phyloP scores from a whole-genome alignment of 371 early-diverging fungal genomes.

The Mycotypha africana region DNA sequence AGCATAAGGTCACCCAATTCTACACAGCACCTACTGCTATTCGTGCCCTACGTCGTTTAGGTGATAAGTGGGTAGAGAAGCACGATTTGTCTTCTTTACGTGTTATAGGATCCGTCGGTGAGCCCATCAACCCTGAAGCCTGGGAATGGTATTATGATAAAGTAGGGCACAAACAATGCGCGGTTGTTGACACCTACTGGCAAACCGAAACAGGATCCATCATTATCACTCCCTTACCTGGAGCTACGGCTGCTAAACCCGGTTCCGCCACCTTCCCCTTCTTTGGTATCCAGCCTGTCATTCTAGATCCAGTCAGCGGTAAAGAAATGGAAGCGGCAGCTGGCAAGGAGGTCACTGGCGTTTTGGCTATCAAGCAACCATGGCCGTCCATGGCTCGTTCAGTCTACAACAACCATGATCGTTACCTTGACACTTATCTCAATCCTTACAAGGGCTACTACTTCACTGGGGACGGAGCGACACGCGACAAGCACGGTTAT shows the following conservation, averaged over 20 bases:
- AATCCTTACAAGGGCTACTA: conserved; percentile 81
- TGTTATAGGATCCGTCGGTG: conserved; percentile 95
- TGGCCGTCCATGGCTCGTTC: conserved; percentile 98
- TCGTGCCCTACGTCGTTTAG: conserved; percentile 87
- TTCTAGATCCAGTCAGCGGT: conserved; percentile 81
- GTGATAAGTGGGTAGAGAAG: conserved; percentile 74
- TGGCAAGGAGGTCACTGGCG: conserved; percentile 87
- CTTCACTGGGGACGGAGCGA: conserved; percentile 90
- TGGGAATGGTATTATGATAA: conserved; percentile 94
- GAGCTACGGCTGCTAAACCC: conserved; percentile 83
- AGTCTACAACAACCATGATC: conserved; percentile 84
- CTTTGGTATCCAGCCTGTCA: conserved; percentile 89
- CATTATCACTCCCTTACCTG: conserved; percentile 88
- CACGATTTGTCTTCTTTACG: conserved; percentile 77
- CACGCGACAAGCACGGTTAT: conserved; percentile 90
- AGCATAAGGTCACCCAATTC: conserved; percentile 91
- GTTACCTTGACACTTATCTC: conserved; percentile 91
- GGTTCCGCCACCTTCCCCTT: conserved; percentile 96
- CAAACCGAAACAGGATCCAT: conserved; percentile 96
- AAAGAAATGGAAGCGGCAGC: conserved; percentile 50
- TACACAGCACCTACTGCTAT: conserved; percentile 99
- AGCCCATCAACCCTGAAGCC: conserved; percentile 97
- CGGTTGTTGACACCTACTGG: conserved; percentile 97
- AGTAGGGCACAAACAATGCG: conserved; percentile 84
- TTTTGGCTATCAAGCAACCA: conserved; percentile 80